phyloP scores from a whole-genome alignment of 768 basidiomycete species.

The Daedaleopsis sinensis region DNA sequence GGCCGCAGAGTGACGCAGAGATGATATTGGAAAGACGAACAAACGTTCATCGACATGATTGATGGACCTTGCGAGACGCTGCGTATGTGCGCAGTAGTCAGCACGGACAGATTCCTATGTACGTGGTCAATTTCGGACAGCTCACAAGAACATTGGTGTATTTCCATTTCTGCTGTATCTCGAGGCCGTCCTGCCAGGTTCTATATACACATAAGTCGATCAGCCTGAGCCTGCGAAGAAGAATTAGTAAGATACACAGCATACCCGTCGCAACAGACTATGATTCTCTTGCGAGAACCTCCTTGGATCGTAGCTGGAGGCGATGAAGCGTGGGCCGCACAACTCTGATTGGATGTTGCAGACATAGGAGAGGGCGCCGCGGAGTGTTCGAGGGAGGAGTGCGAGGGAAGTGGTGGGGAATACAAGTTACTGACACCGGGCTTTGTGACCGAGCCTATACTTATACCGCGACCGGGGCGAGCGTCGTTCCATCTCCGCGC shows the following conservation, averaged over 20 bases:
- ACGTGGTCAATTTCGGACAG: background rate
- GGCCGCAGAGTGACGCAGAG: too few species aligned
- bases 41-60: slow-evolving; percentile 33
- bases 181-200: slow-evolving; percentile 69
- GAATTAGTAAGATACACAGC: slow-evolving; percentile 18
- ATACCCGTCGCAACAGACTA: slow-evolving; percentile 79
- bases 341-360: too few species aligned
- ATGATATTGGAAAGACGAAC: slow-evolving; percentile 21
- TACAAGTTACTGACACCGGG: background rate
- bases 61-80: slow-evolving; percentile 36
- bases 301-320: background rate
- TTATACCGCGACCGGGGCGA: background rate
- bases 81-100: too few species aligned
- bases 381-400: too few species aligned
- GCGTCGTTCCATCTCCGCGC: background rate
- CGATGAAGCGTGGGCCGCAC: too few species aligned
- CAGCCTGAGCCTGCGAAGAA: background rate
- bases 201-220: slow-evolving; percentile 35
- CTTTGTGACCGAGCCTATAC: too few species aligned
- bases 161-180: slow-evolving; percentile 32
- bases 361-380: too few species aligned
- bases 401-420: too few species aligned
- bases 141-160: slow-evolving; percentile 37
- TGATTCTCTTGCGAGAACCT: slow-evolving; percentile 55
- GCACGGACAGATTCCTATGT: background rate